Evolutionary conservation across 192 early-diverging fungal species (phyloP).

Genomic region (Dissophora ornata): DNA sequence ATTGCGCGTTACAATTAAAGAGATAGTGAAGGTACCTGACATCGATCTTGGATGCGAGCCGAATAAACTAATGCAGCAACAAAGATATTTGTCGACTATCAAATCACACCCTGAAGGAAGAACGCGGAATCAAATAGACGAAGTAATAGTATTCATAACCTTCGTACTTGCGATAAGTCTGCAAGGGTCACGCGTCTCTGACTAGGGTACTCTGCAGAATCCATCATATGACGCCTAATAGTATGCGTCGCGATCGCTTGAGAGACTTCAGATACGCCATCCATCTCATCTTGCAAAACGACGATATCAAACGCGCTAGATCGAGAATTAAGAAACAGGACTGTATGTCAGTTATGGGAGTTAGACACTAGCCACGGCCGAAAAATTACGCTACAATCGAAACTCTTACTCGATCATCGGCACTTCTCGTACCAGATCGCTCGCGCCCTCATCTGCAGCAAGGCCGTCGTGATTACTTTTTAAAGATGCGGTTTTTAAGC

Average conservation of each 20-base stretch:
- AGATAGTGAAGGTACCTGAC: constrained; percentile 11
- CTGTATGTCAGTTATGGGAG: too few species aligned
- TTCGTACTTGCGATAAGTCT: too few species aligned
- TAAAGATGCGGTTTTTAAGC: too few species aligned
- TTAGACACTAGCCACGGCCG: too few species aligned
- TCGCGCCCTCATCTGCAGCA: not conserved
- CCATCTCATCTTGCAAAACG: constrained; percentile 27
- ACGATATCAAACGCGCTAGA: constrained; percentile 38
- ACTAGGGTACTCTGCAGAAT: not conserved
- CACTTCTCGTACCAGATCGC: not conserved
- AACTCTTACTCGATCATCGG: constrained; percentile 24
- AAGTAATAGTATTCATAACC: too few species aligned
- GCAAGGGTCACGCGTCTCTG: not conserved
- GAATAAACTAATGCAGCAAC: constrained; percentile 9
- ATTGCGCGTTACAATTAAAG: not conserved
- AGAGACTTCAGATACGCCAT: constrained; percentile 14
- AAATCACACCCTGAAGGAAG: too few species aligned
- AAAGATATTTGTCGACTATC: not conserved
- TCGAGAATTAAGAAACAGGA: too few species aligned
- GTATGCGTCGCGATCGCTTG: not conserved
- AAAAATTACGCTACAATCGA: not conserved
- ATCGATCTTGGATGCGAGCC: constrained; percentile 23
- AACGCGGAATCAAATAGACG: too few species aligned
- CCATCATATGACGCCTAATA: not conserved
- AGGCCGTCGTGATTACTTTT: too few species aligned